phyloP scores from a whole-genome alignment of 352 stramenopile species.

The Globisporangium okanoganense region DNA sequence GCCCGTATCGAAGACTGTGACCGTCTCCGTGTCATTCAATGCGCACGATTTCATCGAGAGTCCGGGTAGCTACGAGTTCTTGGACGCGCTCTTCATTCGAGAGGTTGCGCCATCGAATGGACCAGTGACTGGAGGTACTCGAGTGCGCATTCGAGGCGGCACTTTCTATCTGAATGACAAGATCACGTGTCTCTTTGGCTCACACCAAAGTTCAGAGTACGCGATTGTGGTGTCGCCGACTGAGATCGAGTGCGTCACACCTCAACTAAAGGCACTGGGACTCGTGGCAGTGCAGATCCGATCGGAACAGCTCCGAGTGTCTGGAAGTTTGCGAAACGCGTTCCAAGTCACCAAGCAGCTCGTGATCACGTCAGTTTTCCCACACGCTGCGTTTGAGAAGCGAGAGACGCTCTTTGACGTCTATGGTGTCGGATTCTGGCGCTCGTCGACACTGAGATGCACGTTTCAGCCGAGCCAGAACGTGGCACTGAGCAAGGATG shows the following conservation, averaged over 20 bases:
- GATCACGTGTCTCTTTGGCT: slow-evolving; percentile 50
- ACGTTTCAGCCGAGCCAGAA: slow-evolving; percentile 20
- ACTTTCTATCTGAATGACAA: slow-evolving; percentile 35
- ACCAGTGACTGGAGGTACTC: slow-evolving; percentile 50
- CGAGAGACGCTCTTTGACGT: slow-evolving; percentile 46
- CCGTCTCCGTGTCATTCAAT: slow-evolving; percentile 64
- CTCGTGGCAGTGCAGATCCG: slow-evolving; percentile 29
- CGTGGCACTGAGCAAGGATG: background rate
- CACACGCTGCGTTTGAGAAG: slow-evolving; percentile 39
- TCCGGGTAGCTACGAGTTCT: slow-evolving; percentile 31
- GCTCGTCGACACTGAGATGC: slow-evolving; percentile 42
- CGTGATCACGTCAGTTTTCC: slow-evolving; percentile 33
- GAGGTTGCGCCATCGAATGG: slow-evolving; percentile 42
- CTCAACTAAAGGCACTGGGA: slow-evolving; percentile 15
- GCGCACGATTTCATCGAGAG: slow-evolving; percentile 43
- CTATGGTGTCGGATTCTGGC: slow-evolving; percentile 52
- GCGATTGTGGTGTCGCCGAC: slow-evolving; percentile 38
- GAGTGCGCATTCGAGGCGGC: slow-evolving; percentile 53
- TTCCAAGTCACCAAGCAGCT: slow-evolving; percentile 46
- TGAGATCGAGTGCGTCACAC: slow-evolving; percentile 40
- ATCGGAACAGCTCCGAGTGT: slow-evolving; percentile 21
- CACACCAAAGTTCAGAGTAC: slow-evolving; percentile 2
- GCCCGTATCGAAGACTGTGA: slow-evolving; percentile 15
- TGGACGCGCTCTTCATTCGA: slow-evolving; percentile 26
- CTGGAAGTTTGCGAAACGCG: slow-evolving; percentile 21